These are phyloP conservation scores for Rehmannia glutinosa DNA, from an alignment of 257 asterid species.

Conservation along the genomic window DNA sequence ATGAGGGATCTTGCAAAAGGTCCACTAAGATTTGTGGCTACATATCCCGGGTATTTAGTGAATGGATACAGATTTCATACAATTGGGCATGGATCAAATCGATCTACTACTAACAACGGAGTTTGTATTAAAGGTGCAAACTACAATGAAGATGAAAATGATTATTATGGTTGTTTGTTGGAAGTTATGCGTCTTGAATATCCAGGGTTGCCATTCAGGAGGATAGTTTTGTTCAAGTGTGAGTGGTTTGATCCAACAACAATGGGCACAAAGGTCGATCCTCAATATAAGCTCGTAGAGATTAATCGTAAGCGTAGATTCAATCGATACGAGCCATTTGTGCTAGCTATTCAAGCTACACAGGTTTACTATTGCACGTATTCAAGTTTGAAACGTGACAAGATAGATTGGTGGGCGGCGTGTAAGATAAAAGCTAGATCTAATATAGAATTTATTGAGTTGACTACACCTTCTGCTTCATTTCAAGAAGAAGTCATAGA, in stretches of 20 bases:
- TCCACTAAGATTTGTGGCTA: too few species aligned
- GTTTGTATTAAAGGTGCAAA: not conserved
- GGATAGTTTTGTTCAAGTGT: not conserved
- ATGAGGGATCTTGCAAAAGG: not conserved
- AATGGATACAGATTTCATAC: too few species aligned
- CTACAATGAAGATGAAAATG: not conserved
- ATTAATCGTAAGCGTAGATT: not conserved
- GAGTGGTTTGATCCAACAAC: not conserved
- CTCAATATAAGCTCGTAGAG: not conserved
- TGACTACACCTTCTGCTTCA: not conserved
- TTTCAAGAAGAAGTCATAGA: not conserved
- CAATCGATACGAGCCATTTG: not conserved
- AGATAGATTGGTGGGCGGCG: not conserved
- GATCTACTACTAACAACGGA: too few species aligned
- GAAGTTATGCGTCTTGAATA: not conserved
- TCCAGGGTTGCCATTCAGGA: not conserved
- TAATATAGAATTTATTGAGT: not conserved
- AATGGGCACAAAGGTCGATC: not conserved
- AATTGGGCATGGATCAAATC: too few species aligned
- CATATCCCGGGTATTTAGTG: too few species aligned
- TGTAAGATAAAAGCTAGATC: not conserved
- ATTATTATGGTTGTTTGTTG: not conserved
- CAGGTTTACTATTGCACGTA: too few species aligned
- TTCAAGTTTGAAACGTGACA: not conserved
- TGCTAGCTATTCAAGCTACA: too few species aligned